Evolutionary conservation across 352 stramenopile genomes (phyloP).

Genomic region (Hyaloperonospora arabidopsidis): DNA sequence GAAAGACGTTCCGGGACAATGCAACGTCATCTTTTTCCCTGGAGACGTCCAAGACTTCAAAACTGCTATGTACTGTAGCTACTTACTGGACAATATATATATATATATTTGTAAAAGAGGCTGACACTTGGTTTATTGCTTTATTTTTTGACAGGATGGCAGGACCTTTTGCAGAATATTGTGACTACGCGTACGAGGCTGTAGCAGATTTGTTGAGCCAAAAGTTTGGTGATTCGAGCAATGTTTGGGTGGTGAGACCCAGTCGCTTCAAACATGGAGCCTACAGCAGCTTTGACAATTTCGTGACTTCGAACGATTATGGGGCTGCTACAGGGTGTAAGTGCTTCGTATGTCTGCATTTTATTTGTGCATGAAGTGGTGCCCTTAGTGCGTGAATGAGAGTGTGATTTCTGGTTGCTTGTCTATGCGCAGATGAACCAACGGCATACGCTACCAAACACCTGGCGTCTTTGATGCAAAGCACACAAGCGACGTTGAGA

Average conservation of each 20-base stretch:
- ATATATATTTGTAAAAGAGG: background rate
- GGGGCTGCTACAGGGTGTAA: conserved; percentile 43
- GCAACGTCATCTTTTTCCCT: conserved; percentile 65
- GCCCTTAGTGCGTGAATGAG: background rate
- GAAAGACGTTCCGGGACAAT: conserved; percentile 13
- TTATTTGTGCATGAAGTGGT: background rate
- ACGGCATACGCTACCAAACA: conserved; percentile 32
- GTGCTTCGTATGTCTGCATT: background rate
- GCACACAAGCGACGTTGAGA: conserved; percentile 19
- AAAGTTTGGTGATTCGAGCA: conserved; percentile 44
- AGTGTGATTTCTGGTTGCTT: background rate
- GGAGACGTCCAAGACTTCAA: conserved; percentile 59
- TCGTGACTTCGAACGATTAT: conserved; percentile 46
- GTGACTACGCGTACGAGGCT: conserved; percentile 49
- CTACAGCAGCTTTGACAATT: conserved; percentile 61
- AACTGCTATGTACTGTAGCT: conserved; percentile 32
- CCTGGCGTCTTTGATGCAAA: conserved; percentile 36
- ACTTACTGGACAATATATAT: background rate
- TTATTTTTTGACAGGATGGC: conserved; percentile 14
- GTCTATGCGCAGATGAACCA: conserved; percentile 27
- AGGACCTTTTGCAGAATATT: conserved; percentile 36
- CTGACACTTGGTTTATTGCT: background rate
- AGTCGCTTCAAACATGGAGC: conserved; percentile 33
- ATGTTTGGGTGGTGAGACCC: conserved; percentile 55
- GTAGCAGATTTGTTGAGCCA: conserved; percentile 35